phyloP scores from a whole-genome alignment of 2,329 filamentous ascomycete genomes.

The Verticillium longisporum region DNA sequence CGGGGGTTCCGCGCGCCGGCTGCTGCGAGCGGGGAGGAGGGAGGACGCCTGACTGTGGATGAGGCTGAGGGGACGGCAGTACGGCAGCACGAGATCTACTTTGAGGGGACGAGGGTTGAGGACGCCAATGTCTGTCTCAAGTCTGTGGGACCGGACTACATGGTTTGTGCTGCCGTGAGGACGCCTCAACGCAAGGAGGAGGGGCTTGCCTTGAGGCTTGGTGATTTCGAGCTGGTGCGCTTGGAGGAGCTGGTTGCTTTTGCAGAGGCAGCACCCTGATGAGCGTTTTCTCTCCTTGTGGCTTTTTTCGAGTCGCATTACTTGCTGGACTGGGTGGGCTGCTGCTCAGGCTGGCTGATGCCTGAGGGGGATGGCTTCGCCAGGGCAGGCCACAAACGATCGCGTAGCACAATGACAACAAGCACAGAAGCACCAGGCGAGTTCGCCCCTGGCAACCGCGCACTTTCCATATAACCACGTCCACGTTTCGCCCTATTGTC shows the following conservation, averaged over 20 bases:
- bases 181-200: slow-evolving; percentile 27
- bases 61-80: slow-evolving; percentile 26
- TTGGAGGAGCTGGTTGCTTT: slow-evolving; percentile 38
- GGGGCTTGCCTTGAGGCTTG: slow-evolving; percentile 30
- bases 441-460: background rate
- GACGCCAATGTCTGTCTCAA: slow-evolving; percentile 35
- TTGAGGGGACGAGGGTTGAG: slow-evolving; percentile 28
- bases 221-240: slow-evolving; percentile 32
- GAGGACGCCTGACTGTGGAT: slow-evolving; percentile 15
- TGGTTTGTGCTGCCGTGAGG: slow-evolving; percentile 46
- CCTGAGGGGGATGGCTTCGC: background rate
- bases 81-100: slow-evolving; percentile 27
- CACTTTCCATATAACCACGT: background rate
- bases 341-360: no score
- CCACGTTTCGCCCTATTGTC: background rate
- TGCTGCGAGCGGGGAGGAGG: slow-evolving; percentile 21
- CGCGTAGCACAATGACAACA: background rate
- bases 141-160: slow-evolving; percentile 41
- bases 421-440: background rate
- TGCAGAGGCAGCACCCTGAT: slow-evolving; percentile 24
- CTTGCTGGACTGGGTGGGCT: no score
- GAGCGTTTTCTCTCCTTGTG: background rate
- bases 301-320: no score
- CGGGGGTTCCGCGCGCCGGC: slow-evolving; percentile 51
- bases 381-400: background rate